Percentiles rank a stretch among this genome's conserved stretches.
These are phyloP conservation scores for Cryoendolithus antarcticus DNA, from an alignment of 2,329 filamentous ascomycete genomes.

Conservation along the genomic window DNA sequence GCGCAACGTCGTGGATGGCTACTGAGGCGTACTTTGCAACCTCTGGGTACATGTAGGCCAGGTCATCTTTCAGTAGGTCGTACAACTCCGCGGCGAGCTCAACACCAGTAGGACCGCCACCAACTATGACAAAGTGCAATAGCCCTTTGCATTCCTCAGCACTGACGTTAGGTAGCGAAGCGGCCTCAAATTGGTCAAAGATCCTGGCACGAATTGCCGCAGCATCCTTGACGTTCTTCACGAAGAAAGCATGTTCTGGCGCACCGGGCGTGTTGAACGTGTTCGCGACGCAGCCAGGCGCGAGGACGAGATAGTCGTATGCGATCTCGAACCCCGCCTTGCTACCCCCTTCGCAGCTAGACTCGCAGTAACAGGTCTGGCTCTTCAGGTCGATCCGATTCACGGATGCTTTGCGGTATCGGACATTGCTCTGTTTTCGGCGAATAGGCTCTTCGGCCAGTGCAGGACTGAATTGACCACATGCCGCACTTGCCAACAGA, in stretches of 20 bases:
- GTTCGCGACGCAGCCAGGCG: constrained; percentile 31
- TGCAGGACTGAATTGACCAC: constrained; percentile 33
- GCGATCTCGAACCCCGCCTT: constrained; percentile 24
- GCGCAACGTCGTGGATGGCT: constrained; percentile 34
- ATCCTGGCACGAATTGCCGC: constrained; percentile 24
- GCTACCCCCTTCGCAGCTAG: constrained; percentile 19
- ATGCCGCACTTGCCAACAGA: constrained; percentile 33
- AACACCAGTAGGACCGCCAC: constrained; percentile 31
- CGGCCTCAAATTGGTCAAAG: constrained; percentile 26
- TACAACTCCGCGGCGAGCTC: constrained; percentile 33
- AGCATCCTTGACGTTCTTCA: constrained; percentile 26
- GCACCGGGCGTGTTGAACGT: constrained; percentile 30
- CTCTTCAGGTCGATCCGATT: constrained; percentile 26
- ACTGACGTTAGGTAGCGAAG: constrained; percentile 20
- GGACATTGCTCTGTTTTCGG: constrained; percentile 21
- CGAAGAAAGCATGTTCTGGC: constrained; percentile 27
- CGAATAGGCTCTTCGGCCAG: constrained; percentile 34
- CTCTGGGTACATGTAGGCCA: constrained; percentile 29
- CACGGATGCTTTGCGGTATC: constrained; percentile 29
- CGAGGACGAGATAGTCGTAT: constrained; percentile 32
- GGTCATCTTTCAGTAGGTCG: constrained; percentile 29
- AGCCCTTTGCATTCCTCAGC: constrained; percentile 21
- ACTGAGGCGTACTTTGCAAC: constrained; percentile 28
- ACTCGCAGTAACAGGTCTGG: constrained; percentile 23
- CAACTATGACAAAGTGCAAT: constrained; percentile 29